A percentile compares a stretch with the other conserved stretches of the same genome.
These are phyloP conservation scores for Arthrobotrys entomopaga DNA, from an alignment of 2,329 filamentous ascomycete genomes.

Conservation along the genomic window DNA sequence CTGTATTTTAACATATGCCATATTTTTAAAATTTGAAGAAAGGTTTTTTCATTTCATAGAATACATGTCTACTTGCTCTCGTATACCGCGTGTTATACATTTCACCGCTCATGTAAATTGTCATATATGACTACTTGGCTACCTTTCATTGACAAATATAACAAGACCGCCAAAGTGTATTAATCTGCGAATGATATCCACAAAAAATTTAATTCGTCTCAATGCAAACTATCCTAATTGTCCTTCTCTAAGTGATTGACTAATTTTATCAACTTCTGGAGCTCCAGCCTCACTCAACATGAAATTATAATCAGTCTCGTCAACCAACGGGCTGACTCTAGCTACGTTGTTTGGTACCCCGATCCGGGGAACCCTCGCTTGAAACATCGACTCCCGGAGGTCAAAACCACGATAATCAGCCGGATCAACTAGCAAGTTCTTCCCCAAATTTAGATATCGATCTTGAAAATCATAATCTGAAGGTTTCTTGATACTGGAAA, in stretches of 20 bases:
- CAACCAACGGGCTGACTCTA: slow-evolving; percentile 11
- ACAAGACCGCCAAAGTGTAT: too few relatives aligned
- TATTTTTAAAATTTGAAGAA: too few relatives aligned
- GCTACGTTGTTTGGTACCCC: neutral
- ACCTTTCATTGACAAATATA: too few relatives aligned
- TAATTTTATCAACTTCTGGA: slow-evolving; percentile 14
- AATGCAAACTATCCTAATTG: slow-evolving; percentile 10
- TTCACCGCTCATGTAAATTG: too few relatives aligned
- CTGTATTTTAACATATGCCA: too few relatives aligned
- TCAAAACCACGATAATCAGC: slow-evolving; percentile 7
- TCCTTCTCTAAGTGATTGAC: slow-evolving; percentile 12
- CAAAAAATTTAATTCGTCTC: too few relatives aligned
- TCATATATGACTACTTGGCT: too few relatives aligned
- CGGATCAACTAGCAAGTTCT: slow-evolving; percentile 20
- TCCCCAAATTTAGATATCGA: neutral
- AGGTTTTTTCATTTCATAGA: too few relatives aligned
- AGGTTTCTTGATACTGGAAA: slow-evolving; percentile 1
- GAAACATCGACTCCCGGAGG: neutral
- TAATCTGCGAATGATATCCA: too few relatives aligned
- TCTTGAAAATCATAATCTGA: slow-evolving; percentile 13
- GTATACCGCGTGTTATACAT: too few relatives aligned
- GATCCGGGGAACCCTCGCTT: neutral
- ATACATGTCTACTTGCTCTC: too few relatives aligned
- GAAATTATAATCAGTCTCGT: slow-evolving; percentile 11
- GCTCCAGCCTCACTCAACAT: slow-evolving; percentile 4